phyloP scores from a whole-genome alignment of 306 rosid species.

The Acacia acuminata region DNA sequence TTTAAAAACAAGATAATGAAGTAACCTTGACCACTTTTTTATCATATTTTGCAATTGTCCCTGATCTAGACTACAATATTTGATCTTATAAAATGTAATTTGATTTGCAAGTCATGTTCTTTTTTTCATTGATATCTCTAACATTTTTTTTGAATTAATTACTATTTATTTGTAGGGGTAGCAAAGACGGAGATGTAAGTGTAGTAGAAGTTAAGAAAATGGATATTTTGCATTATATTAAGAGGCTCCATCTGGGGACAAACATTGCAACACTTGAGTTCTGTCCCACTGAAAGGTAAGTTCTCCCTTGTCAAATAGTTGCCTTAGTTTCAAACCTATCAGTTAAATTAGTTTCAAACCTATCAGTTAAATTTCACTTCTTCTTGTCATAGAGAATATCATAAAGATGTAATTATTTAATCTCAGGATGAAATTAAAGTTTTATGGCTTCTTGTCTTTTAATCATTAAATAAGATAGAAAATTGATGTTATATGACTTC shows the following conservation, averaged over 20 bases:
- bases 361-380: neutral
- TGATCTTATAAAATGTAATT: conserved; percentile 16
- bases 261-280: conserved; percentile 70
- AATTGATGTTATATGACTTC: too few species aligned
- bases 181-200: conserved; percentile 92
- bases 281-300: conserved; percentile 90
- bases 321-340: conserved; percentile 3
- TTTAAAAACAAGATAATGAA: neutral
- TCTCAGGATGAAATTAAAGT: too few species aligned
- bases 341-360: neutral
- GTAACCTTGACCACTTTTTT: neutral
- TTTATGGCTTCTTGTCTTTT: too few species aligned
- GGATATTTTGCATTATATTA: conserved; percentile 84
- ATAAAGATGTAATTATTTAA: too few species aligned
- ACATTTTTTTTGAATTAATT: conserved; percentile 24
- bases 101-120: neutral
- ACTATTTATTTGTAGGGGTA: conserved; percentile 56
- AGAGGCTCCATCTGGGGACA: conserved; percentile 87
- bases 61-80: neutral
- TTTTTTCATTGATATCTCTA: neutral
- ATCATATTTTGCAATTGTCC: neutral
- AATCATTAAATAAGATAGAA: too few species aligned
- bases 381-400: too few species aligned
- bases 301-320: neutral
- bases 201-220: conserved; percentile 88